Conservation (phyloP, 2,329 filamentous ascomycete genomes). For the Beauveria australis region DNA sequence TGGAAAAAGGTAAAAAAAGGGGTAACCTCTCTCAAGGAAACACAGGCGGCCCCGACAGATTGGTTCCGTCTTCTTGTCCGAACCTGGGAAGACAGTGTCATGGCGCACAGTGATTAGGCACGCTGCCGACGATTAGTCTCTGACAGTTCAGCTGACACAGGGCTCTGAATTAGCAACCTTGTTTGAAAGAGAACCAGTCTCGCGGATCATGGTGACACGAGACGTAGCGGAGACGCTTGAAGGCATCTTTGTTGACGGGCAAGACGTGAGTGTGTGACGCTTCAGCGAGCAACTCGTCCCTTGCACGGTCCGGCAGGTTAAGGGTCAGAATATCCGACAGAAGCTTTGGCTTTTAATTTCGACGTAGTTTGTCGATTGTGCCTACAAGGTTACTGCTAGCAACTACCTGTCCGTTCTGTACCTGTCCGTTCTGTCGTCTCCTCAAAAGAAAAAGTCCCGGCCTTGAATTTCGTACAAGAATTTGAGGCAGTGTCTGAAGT, state of each 20-base stretch:
- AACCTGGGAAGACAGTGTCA: too few species aligned
- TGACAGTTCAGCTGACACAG: background rate
- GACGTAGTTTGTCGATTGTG: too few species aligned
- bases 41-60: background rate
- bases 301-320: background rate
- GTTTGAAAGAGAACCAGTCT: background rate
- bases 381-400: too few species aligned
- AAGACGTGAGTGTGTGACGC: background rate
- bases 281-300: background rate
- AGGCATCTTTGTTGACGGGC: too few species aligned
- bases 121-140: background rate
- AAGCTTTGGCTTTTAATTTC: background rate
- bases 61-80: too few species aligned
- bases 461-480: too few species aligned
- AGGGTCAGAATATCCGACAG: background rate
- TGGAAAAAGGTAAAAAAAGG: background rate
- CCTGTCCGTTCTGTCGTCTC: too few species aligned
- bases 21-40: background rate
- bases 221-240: background rate
- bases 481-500: too few species aligned
- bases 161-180: background rate
- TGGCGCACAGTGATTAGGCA: background rate
- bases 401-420: too few species aligned
- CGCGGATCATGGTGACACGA: background rate
- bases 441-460: too few species aligned